Conservation (phyloP, 441 rosid species). For the Biscutella laevigata region DNA sequence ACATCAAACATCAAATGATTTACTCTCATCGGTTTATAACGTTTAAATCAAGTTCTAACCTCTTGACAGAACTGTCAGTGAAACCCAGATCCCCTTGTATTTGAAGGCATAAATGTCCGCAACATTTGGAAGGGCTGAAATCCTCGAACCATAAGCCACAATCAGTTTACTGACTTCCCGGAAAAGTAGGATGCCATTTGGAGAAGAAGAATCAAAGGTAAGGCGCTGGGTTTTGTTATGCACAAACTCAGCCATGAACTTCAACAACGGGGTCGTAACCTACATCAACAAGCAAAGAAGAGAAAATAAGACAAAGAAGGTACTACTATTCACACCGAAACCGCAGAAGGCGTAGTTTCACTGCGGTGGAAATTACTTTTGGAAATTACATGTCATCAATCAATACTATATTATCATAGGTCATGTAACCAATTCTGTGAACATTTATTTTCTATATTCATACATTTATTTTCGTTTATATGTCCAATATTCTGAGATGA, state of each 20-base stretch:
- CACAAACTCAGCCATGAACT: constrained; percentile 98
- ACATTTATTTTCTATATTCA: not conserved
- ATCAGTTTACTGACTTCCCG: constrained; percentile 98
- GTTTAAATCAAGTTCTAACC: constrained; percentile 39
- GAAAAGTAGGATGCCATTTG: constrained; percentile 98
- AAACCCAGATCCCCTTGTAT: constrained; percentile 98
- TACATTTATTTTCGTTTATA: not conserved
- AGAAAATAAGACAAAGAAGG: constrained; percentile 19
- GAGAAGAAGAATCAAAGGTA: constrained; percentile 92
- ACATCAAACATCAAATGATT: not conserved
- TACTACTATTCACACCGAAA: not conserved
- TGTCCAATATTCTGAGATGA: not conserved
- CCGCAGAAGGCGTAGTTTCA: not conserved
- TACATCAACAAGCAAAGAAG: constrained; percentile 34
- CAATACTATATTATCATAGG: not conserved
- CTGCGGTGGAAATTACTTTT: not conserved
- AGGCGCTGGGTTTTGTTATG: constrained; percentile 90
- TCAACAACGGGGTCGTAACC: constrained; percentile 94
- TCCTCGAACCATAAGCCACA: constrained; percentile 92
- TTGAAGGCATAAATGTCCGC: constrained; percentile 93
- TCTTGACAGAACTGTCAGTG: constrained; percentile 80
- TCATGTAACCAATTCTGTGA: not conserved
- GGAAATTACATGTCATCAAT: not conserved
- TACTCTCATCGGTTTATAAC: not conserved
- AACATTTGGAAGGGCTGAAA: constrained; percentile 83